phyloP scores from a whole-genome alignment of 208 protist species.

The Trypanosoma boissoni region DNA sequence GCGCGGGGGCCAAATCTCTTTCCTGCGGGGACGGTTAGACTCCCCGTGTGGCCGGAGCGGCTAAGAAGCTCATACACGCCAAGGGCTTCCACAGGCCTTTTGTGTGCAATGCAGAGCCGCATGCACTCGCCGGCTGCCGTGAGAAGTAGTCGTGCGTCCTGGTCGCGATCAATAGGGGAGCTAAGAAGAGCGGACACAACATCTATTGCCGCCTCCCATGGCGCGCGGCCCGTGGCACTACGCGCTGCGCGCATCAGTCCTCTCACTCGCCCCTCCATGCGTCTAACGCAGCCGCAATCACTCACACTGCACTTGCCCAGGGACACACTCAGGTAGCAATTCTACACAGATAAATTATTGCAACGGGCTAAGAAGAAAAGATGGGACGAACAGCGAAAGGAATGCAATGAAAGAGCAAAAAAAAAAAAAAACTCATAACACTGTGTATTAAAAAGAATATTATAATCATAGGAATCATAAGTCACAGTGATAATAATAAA shows the following conservation, averaged over 20 bases:
- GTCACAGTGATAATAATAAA: slow-evolving; percentile 1
- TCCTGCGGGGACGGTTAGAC: background rate
- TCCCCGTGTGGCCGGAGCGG: slow-evolving; percentile 22
- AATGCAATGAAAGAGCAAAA: background rate
- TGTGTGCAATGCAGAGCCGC: slow-evolving; percentile 44
- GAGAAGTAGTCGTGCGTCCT: slow-evolving; percentile 7
- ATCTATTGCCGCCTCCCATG: slow-evolving; percentile 33
- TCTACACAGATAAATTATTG: too few species aligned
- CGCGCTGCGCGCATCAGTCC: slow-evolving; percentile 5
- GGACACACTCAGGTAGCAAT: background rate
- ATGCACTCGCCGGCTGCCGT: slow-evolving; percentile 28
- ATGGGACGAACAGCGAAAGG: slow-evolving; percentile 5
- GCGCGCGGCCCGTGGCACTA: background rate
- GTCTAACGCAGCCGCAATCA: background rate
- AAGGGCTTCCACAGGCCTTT: slow-evolving; percentile 48
- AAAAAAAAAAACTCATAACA: background rate
- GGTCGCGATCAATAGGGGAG: background rate
- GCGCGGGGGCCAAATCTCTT: too few species aligned
- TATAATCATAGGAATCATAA: too few species aligned
- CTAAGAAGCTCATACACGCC: slow-evolving; percentile 43
- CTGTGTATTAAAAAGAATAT: too few species aligned
- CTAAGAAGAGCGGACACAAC: slow-evolving; percentile 27
- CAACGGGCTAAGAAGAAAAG: too few species aligned
- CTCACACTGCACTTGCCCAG: background rate
- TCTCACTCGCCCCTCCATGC: slow-evolving; percentile 24